Evolutionary conservation across 106 monocot species (phyloP), one percentile per base, ranked within the genome.

Genomic region (Triglochin maritima): DNA sequence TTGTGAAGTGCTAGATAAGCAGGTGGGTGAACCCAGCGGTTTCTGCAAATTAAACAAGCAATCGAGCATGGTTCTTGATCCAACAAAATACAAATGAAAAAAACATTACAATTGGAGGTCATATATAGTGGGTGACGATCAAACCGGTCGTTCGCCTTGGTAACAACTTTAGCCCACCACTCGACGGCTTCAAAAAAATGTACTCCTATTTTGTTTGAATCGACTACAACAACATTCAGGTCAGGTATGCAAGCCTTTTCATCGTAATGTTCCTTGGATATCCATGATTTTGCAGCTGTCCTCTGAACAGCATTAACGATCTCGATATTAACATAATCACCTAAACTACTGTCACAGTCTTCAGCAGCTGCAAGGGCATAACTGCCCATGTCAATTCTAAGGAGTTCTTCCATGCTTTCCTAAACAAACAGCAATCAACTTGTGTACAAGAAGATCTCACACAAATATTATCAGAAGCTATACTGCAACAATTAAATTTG

Each of bases 151-250:
- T 44, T 68, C 69, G 67, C 65, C 13, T 69, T 49, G 69, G 79
- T 49, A 55, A 93, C 79, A 74, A 78, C 84, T 53, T 82, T 84
- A 67, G 16, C 69, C 93, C 93, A 93, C 93, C 89, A 89, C 16
- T 52, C 13, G 62, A 86, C 67, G 2, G 81, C 66, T 62, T 85
- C 86, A 5, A 73, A 13, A 5, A 81, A 56, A 62, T 74, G 49
- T 47, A 70, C 80, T 13, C 72, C 80, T 17, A 89, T 13, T 46
- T 80, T 87, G 0, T 48, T 58, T 9, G 73, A 64, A 78, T 93
- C 77, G 45, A 93, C 12, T 61, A 89, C 58, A 69, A 93, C 53
- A 45, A 93, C 50, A 69, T 55, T 84, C n/a, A 82, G 73, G 62
- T 89, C 86, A 51, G 79, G 81, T 42, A 73, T 44, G 63, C 88